A percentile compares a stretch with the other conserved stretches of the same genome.
phyloP scores from a whole-genome alignment of 2,329 filamentous ascomycete species.

The Aspergillus intermedius region DNA sequence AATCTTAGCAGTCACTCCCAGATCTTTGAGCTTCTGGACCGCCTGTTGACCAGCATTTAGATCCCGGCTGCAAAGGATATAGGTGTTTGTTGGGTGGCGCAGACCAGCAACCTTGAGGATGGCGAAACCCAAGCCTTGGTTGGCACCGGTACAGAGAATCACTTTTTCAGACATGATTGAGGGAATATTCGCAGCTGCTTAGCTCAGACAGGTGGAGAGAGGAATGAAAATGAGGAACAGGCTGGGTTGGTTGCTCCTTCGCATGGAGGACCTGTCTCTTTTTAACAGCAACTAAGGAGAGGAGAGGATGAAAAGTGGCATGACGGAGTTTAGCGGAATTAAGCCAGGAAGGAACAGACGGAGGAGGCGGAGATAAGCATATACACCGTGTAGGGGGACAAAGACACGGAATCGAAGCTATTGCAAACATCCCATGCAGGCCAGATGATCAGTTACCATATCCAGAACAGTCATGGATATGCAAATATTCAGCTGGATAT shows the following conservation, averaged over 20 bases:
- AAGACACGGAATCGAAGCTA: not conserved
- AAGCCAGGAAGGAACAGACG: not conserved
- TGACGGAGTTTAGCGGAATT: not conserved
- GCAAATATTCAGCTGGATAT: not conserved
- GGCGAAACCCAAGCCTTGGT: constrained; percentile 29
- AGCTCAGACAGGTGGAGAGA: not conserved
- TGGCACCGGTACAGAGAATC: constrained; percentile 33
- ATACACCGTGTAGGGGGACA: not conserved
- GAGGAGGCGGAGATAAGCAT: not conserved
- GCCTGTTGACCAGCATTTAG: constrained; percentile 20
- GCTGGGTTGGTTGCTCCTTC: not conserved
- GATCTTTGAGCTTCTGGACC: constrained; percentile 14
- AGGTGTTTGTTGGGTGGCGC: constrained; percentile 16
- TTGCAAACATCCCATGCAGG: not conserved
- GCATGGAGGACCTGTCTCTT: not conserved
- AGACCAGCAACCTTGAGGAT: constrained; percentile 24
- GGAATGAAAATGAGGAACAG: not conserved
- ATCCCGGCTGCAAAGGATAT: constrained; percentile 25
- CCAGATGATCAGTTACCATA: not conserved
- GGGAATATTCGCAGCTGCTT: not conserved
- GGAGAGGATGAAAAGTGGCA: not conserved
- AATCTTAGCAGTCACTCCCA: constrained; percentile 14
- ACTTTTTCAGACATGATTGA: not conserved
- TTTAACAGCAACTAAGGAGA: not conserved
- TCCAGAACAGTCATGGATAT: not conserved